phyloP scores from a whole-genome alignment of 805 yeast genomes.

The Kazachstania bromeliacearum region DNA sequence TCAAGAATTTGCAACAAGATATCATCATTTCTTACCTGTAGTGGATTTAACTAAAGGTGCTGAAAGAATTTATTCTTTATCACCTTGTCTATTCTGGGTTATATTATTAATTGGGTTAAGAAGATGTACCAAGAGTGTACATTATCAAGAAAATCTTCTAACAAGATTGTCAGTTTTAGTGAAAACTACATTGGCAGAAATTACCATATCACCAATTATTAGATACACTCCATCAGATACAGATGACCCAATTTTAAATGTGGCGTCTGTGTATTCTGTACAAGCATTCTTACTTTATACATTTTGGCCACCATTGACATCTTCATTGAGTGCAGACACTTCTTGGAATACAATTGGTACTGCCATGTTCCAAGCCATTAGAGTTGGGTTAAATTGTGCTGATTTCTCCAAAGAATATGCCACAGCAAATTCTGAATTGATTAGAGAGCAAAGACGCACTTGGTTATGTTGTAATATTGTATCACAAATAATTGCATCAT shows the following conservation, averaged over 20 bases:
- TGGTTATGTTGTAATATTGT: conserved; percentile 93
- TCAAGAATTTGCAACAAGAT: conserved; percentile 58
- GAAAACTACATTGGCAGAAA: conserved; percentile 72
- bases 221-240: conserved; percentile 69
- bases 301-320: conserved; percentile 92
- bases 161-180: conserved; percentile 57
- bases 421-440: conserved; percentile 31
- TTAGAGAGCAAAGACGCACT: conserved; percentile 74
- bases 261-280: conserved; percentile 85
- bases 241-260: conserved; percentile 76
- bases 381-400: conserved; percentile 84
- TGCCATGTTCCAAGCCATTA: conserved; percentile 84
- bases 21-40: conserved; percentile 81
- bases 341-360: conserved; percentile 93
- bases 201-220: conserved; percentile 83
- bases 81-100: conserved; percentile 92
- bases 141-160: neutral
- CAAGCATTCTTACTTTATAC: conserved; percentile 86
- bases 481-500: conserved; percentile 80
- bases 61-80: conserved; percentile 63
- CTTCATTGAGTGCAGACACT: conserved; percentile 90
- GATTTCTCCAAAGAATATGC: conserved; percentile 51
- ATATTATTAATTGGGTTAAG: conserved; percentile 78
- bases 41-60: conserved; percentile 79
- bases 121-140: conserved; percentile 27